Evolutionary conservation across 805 yeast species (phyloP).

Genomic region (Saturnispora sekii): DNA sequence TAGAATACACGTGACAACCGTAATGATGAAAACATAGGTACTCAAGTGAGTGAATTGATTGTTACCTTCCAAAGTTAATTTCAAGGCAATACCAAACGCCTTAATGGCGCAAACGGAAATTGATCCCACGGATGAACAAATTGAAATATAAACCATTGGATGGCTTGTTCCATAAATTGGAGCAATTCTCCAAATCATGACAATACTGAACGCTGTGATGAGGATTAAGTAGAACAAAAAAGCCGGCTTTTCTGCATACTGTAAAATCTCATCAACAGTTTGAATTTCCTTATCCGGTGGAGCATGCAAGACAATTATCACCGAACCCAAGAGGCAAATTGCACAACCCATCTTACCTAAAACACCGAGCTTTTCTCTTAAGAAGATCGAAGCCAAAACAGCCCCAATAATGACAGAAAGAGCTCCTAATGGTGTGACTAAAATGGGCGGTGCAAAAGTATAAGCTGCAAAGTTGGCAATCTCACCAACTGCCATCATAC

Average conservation of each 20-base stretch:
- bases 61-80: conserved; percentile 73
- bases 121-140: conserved; percentile 85
- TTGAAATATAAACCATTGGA: conserved; percentile 84
- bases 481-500: conserved; percentile 86
- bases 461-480: conserved; percentile 90
- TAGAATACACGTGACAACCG: conserved; percentile 71
- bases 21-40: conserved; percentile 70
- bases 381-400: conserved; percentile 72
- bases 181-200: conserved; percentile 77
- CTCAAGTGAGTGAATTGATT: conserved; percentile 82
- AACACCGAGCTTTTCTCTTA: conserved; percentile 79
- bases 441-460: conserved; percentile 88
- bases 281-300: conserved; percentile 87
- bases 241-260: conserved; percentile 69
- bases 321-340: conserved; percentile 78
- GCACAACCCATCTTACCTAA: conserved; percentile 92
- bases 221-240: conserved; percentile 56
- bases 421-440: conserved; percentile 90
- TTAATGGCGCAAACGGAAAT: conserved; percentile 86
- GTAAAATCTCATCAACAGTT: conserved; percentile 80
- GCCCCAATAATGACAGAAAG: conserved; percentile 87
- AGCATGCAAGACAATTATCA: conserved; percentile 81
- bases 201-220: conserved; percentile 59
- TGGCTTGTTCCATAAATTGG: conserved; percentile 71
- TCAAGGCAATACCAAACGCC: conserved; percentile 87